phyloP scores from a whole-genome alignment of 257 asterid species.

The Plectranthus barbatus region DNA sequence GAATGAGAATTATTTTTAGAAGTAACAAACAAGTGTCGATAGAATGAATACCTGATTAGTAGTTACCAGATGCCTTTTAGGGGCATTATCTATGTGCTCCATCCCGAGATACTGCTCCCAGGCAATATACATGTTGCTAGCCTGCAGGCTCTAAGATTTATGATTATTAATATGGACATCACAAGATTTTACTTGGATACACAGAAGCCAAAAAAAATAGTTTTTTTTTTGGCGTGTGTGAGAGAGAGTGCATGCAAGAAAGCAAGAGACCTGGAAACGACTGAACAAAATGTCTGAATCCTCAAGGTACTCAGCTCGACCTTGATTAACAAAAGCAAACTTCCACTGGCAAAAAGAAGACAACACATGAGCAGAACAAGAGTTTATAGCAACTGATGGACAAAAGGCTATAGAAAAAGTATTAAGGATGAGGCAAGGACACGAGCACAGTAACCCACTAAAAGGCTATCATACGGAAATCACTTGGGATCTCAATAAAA shows the following conservation, averaged over 20 bases:
- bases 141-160: slow-evolving; percentile 22
- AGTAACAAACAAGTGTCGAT: neutral
- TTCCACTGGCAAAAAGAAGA: slow-evolving; percentile 42
- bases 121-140: slow-evolving; percentile 28
- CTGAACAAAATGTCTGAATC: slow-evolving; percentile 41
- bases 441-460: neutral
- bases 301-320: slow-evolving; percentile 45
- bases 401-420: neutral
- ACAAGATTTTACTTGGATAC: neutral
- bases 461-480: neutral
- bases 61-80: slow-evolving; percentile 35
- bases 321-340: slow-evolving; percentile 45
- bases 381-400: neutral
- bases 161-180: slow-evolving; percentile 1
- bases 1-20: neutral
- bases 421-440: slow-evolving; percentile 10
- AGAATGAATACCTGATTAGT: slow-evolving; percentile 43
- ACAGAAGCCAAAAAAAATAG: neutral
- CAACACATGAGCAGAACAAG: neutral
- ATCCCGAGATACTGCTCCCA: slow-evolving; percentile 62
- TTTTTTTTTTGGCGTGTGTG: neutral
- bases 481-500: neutral
- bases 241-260: neutral
- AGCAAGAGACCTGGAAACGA: slow-evolving; percentile 43
- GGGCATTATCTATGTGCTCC: slow-evolving; percentile 42